These are phyloP conservation scores for Asterophora lycoperdoides DNA, from an alignment of 768 basidiomycete genomes.

Conservation along the genomic window DNA sequence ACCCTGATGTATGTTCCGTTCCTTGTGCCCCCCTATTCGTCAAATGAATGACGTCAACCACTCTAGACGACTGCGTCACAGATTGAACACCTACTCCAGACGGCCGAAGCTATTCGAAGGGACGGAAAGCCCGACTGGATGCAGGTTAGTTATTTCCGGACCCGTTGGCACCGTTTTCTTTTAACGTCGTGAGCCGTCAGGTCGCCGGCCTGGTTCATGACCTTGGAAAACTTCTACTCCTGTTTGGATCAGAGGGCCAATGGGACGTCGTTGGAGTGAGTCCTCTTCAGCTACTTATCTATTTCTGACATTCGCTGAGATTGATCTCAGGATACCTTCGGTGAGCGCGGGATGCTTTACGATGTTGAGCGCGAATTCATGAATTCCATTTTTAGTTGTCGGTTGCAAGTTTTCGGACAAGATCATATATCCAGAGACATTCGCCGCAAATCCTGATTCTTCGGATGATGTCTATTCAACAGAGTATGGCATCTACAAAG, in stretches of 20 bases:
- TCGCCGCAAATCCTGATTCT: constrained; percentile 67
- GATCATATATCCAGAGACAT: constrained; percentile 78
- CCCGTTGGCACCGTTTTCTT: background rate
- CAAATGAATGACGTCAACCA: background rate
- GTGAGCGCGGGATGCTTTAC: constrained; percentile 19
- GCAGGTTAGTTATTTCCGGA: constrained; percentile 37
- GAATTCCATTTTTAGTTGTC: constrained; percentile 42
- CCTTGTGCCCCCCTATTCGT: background rate
- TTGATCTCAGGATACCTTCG: constrained; percentile 37
- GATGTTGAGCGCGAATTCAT: no score
- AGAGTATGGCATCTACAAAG: constrained; percentile 70
- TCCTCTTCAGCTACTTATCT: background rate
- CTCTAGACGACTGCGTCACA: constrained; percentile 9
- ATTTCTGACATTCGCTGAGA: constrained; percentile 12
- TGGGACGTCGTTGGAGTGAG: constrained; percentile 90
- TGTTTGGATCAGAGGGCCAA: constrained; percentile 85
- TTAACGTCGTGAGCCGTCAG: background rate
- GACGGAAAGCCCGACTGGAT: constrained; percentile 92
- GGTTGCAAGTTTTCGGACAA: constrained; percentile 85
- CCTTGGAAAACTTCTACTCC: constrained; percentile 80
- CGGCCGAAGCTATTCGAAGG: constrained; percentile 82
- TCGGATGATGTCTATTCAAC: constrained; percentile 64
- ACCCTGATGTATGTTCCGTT: constrained; percentile 65
- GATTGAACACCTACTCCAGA: constrained; percentile 79
- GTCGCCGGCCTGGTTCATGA: constrained; percentile 85